Evolutionary conservation across 208 protist genomes (phyloP).

Genomic region (Phytomonas francai): DNA sequence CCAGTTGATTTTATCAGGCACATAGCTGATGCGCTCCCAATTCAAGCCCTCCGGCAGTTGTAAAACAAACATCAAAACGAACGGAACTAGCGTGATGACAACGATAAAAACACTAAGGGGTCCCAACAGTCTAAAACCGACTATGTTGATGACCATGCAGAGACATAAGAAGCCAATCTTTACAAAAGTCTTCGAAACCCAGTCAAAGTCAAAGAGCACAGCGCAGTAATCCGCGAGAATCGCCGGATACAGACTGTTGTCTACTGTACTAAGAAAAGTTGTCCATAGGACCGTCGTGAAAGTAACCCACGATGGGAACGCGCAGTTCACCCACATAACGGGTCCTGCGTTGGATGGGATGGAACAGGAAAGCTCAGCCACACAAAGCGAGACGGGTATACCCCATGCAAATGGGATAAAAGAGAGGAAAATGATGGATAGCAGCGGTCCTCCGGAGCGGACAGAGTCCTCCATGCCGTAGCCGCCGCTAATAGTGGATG

Average conservation of each 20-base stretch:
- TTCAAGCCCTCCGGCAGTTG: constrained; percentile 76
- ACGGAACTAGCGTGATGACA: constrained; percentile 80
- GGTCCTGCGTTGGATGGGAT: constrained; percentile 86
- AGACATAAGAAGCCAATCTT: constrained; percentile 62
- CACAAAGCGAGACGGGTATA: constrained; percentile 80
- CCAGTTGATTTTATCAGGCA: constrained; percentile 76
- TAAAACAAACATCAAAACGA: constrained; percentile 80
- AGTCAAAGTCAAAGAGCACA: constrained; percentile 54
- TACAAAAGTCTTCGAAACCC: constrained; percentile 35
- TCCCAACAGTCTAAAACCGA: constrained; percentile 68
- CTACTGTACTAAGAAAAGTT: constrained; percentile 74
- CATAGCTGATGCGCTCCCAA: constrained; percentile 59
- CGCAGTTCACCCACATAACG: constrained; percentile 89
- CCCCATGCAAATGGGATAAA: constrained; percentile 86
- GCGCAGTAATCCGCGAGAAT: constrained; percentile 83
- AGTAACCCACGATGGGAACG: constrained; percentile 77
- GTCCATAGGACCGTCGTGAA: constrained; percentile 83
- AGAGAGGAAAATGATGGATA: constrained; percentile 76
- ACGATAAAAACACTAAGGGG: constrained; percentile 74
- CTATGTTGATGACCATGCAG: constrained; percentile 71
- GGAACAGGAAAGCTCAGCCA: constrained; percentile 79
- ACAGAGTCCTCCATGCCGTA: constrained; percentile 86
- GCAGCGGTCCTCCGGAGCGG: constrained; percentile 77
- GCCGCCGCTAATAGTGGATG: constrained; percentile 78
- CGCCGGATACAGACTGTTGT: constrained; percentile 85